Percentiles rank a stretch among this genome's conserved stretches.
Evolutionary conservation across 192 early-diverging fungal species (phyloP).

Genomic region (Backusella circina): DNA sequence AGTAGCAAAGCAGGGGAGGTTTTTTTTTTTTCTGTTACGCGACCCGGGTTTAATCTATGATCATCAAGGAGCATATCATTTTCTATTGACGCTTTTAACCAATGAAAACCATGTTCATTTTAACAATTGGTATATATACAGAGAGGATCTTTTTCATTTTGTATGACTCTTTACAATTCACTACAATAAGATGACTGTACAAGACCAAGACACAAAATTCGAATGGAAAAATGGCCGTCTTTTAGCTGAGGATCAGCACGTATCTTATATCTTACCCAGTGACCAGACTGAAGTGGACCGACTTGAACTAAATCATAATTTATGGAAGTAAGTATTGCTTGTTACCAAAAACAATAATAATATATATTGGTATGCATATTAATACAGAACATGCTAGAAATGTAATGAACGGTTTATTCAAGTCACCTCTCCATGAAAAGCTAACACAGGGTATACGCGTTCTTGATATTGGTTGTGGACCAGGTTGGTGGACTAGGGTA

Average conservation of each 20-base stretch:
- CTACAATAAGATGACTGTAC: background rate
- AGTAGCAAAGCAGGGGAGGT: background rate
- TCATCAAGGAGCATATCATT: background rate
- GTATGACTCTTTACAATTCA: background rate
- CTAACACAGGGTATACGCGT: slow-evolving; percentile 25
- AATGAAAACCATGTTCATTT: background rate
- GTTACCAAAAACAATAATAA: too few species aligned
- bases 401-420: slow-evolving; percentile 16
- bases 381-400: background rate
- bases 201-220: background rate
- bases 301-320: slow-evolving; percentile 23
- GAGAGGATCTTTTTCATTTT: background rate
- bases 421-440: slow-evolving; percentile 22
- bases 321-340: slow-evolving; percentile 23
- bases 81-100: background rate
- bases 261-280: slow-evolving; percentile 29
- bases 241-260: slow-evolving; percentile 8
- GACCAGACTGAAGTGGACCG: slow-evolving; percentile 23
- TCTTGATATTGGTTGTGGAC: slow-evolving; percentile 36
- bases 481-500: slow-evolving; percentile 33
- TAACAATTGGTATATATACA: background rate
- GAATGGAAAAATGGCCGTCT: slow-evolving; percentile 11
- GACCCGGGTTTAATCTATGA: background rate
- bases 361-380: too few species aligned
- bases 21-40: background rate